Base-by-base conservation (phyloP, 1,284 basidiomycete species). In the Bothia castanella region DNA sequence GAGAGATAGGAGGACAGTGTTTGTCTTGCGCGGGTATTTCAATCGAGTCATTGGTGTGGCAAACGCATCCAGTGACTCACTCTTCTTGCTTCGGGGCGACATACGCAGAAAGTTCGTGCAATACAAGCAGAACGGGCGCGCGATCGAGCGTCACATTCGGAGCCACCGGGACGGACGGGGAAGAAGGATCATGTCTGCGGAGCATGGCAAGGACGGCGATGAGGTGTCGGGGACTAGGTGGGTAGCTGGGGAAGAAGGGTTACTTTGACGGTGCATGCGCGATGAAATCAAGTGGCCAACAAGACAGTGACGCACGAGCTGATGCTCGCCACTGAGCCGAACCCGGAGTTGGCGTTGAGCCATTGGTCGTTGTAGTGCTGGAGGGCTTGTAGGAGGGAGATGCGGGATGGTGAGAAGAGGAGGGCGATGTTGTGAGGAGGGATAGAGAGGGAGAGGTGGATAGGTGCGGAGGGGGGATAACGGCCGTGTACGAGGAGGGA, bases 91-190 rank as follows among this genome's bases (percentile, higher is more conserved):
- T 59, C 4, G 61, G 57, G 21, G 72, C 51, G 57, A 88, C 82
- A 61, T 84, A 87, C 1, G 70, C 61, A 3, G 87, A 88, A 1
- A 76, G 72, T 54, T 88, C 87, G 47, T 80, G 76, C 16, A 90
- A 62, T 17, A 90, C 72, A 14, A 90, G 60, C 5, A 88, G 62
- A 35, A 73, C 71, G 20, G 83, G 82, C 0, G 74, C 55, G 30
- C 61, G 59, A 30, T 73, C 67, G 23, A 85, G 67, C 3, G 73
- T 71, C 20, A 74, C 72, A 53, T 76, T 71, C 17, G 54, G 56
- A 55, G 56, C 55, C 25, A 52, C 49, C 40, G 54, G 55, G 49
- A 61, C 47, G 19, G 52, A 45, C 42, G 62, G 52, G 13, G 64
- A 57, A n/a, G 60, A 51, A 21, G 23, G 44, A 17, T 62, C 51